phyloP scores from a whole-genome alignment of 805 yeast species.

The Wickerhamiella cacticola region DNA sequence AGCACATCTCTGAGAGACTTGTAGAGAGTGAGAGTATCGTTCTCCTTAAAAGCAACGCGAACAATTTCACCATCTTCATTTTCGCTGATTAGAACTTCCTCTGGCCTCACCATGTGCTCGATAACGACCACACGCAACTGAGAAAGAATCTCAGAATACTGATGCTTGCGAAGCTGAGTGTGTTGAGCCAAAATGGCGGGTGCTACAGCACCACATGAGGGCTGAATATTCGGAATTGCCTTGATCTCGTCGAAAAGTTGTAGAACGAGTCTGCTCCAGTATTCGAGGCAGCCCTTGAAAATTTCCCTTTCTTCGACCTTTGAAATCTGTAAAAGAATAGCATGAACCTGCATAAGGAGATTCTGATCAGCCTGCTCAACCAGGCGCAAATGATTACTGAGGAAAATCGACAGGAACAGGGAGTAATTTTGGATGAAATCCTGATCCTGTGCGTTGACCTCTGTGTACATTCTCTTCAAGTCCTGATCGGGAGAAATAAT shows the following conservation, averaged over 20 bases:
- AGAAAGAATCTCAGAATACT: constrained; percentile 65
- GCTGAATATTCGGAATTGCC: constrained; percentile 46
- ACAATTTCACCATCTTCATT: constrained; percentile 99
- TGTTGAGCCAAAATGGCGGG: constrained; percentile 65
- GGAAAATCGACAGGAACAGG: constrained; percentile 76
- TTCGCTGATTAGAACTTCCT: constrained; percentile 92
- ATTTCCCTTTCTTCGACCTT: constrained; percentile 90
- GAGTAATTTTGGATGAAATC: constrained; percentile 92
- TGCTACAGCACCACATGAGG: constrained; percentile 66
- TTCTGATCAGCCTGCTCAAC: constrained; percentile 40
- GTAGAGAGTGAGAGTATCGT: constrained; percentile 91
- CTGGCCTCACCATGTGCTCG: constrained; percentile 97
- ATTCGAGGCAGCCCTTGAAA: constrained; percentile 89
- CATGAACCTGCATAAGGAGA: constrained; percentile 58
- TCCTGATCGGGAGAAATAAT: constrained; percentile 67
- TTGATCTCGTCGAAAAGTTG: constrained; percentile 79
- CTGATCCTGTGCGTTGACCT: constrained; percentile 74
- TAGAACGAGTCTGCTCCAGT: constrained; percentile 81
- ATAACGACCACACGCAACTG: constrained; percentile 84
- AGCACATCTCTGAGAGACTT: constrained; percentile 92
- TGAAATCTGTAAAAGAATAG: constrained; percentile 71
- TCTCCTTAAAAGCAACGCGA: constrained; percentile 90
- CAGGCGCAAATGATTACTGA: constrained; percentile 60
- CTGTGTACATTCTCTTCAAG: constrained; percentile 55
- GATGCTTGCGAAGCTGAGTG: constrained; percentile 69